These are phyloP conservation scores for Plenodomus lindquistii DNA, from an alignment of 2,329 filamentous ascomycete genomes.

Conservation along the genomic window DNA sequence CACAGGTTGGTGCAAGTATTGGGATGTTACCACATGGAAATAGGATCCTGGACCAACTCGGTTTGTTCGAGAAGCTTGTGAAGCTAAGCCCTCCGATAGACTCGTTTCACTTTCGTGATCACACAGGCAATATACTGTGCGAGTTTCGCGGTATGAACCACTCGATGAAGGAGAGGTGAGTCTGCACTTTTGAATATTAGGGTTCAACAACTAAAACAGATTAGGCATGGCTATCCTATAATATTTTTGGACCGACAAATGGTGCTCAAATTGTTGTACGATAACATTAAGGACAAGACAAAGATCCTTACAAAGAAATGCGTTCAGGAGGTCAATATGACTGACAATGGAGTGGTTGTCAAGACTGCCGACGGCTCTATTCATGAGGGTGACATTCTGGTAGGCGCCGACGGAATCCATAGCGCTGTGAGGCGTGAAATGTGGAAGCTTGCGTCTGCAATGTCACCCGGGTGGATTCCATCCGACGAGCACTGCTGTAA, in stretches of 20 bases:
- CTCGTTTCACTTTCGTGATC: too few species aligned
- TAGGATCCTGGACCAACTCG: constrained; percentile 25
- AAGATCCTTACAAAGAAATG: constrained; percentile 8
- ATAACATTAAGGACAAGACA: constrained; percentile 15
- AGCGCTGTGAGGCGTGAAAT: constrained; percentile 17
- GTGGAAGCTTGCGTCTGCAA: constrained; percentile 13
- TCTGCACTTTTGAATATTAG: too few species aligned
- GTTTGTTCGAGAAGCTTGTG: constrained; percentile 11
- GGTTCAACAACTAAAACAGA: too few species aligned
- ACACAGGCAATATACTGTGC: too few species aligned
- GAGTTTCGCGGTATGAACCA: too few species aligned
- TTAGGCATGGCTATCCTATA: too few species aligned
- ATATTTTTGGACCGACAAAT: constrained; percentile 20
- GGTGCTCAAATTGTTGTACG: constrained; percentile 14
- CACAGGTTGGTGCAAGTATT: constrained; percentile 21
- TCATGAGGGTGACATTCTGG: constrained; percentile 12
- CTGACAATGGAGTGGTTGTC: constrained; percentile 2
- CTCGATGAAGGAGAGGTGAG: too few species aligned
- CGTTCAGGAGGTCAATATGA: background rate
- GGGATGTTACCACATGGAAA: constrained; percentile 19
- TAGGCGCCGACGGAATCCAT: constrained; percentile 23
- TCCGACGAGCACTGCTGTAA: background rate
- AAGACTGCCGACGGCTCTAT: constrained; percentile 8
- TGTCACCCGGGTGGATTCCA: constrained; percentile 1
- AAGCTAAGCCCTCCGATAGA: too few species aligned